These are phyloP conservation scores for Spirogloea muscicola DNA, from an alignment of 139 green algal species.

Conservation along the genomic window DNA sequence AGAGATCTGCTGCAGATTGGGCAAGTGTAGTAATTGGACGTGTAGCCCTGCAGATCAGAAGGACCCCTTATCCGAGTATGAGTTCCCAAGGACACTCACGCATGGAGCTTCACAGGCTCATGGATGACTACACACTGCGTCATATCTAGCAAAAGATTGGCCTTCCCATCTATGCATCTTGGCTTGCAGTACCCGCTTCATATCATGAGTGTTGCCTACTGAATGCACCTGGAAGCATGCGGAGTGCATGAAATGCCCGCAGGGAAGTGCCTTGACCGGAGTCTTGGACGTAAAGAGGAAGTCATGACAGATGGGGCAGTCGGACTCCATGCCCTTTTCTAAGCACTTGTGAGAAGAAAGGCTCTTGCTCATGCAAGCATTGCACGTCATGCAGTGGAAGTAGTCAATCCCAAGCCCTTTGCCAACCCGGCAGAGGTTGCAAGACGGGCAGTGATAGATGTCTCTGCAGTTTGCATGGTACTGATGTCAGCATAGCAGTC, in stretches of 20 bases:
- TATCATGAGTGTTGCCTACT: not conserved
- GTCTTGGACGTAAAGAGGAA: slow-evolving; percentile 79
- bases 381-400: slow-evolving; percentile 98
- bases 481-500: slow-evolving; percentile 77
- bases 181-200: no score
- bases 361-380: slow-evolving; percentile 86
- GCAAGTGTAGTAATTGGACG: slow-evolving; percentile 83
- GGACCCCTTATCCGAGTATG: no score
- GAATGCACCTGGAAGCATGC: slow-evolving; percentile 77
- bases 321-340: slow-evolving; percentile 64
- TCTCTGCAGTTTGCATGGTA: slow-evolving; percentile 65
- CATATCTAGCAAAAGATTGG: not conserved
- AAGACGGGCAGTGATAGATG: slow-evolving; percentile 98
- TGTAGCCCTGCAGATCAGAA: slow-evolving; percentile 73
- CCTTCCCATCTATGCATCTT: not conserved
- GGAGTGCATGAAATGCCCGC: slow-evolving; percentile 94
- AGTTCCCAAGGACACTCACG: no score
- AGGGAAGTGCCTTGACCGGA: slow-evolving; percentile 74
- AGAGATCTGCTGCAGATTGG: slow-evolving; percentile 87
- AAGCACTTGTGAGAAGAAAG: slow-evolving; percentile 81
- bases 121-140: not conserved
- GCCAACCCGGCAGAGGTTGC: slow-evolving; percentile 84
- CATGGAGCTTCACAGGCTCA: not conserved
- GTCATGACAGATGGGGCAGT: slow-evolving; percentile 93
- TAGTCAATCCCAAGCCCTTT: slow-evolving; percentile 82